These are phyloP conservation scores for Strobilomyces dryophilus DNA, from an alignment of 768 basidiomycete species.

Conservation along the genomic window DNA sequence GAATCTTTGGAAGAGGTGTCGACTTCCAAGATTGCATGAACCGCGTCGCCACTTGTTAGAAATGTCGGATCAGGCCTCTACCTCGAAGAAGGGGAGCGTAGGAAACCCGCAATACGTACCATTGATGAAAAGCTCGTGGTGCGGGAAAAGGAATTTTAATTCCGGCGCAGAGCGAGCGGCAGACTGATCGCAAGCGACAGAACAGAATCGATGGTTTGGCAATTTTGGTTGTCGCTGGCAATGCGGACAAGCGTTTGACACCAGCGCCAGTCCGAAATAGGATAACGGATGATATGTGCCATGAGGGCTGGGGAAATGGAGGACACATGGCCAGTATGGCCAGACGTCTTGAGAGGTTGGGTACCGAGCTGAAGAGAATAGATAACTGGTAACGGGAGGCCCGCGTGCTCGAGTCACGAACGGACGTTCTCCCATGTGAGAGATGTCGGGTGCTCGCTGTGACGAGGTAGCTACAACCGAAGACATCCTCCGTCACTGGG, in stretches of 20 bases:
- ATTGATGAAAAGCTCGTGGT: conserved; percentile 6
- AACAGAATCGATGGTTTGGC: conserved; percentile 20
- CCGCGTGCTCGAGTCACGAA: no score
- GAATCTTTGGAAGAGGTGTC: conserved; percentile 8
- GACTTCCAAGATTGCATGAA: conserved; percentile 10
- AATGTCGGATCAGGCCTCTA: not conserved
- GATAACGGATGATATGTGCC: not conserved
- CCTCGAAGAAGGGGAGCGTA: not conserved
- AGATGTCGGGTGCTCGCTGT: not conserved
- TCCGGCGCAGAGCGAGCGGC: conserved; percentile 15
- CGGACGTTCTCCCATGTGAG: not conserved
- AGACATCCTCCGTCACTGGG: conserved; percentile 2
- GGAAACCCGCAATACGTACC: not conserved
- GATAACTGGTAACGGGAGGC: not conserved
- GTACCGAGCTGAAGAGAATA: not conserved
- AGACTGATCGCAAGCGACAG: conserved; percentile 5
- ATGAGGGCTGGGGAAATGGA: not conserved
- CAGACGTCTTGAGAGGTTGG: not conserved
- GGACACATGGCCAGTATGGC: not conserved
- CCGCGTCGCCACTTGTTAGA: conserved; percentile 10
- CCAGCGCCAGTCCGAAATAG: not conserved
- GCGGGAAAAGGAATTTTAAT: conserved; percentile 8
- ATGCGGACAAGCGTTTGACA: conserved; percentile 15
- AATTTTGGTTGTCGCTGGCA: conserved; percentile 11
- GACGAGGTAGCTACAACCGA: not conserved